Evolutionary conservation across 106 monocot species (phyloP).

Genomic region (Platanthera zijinensis): DNA sequence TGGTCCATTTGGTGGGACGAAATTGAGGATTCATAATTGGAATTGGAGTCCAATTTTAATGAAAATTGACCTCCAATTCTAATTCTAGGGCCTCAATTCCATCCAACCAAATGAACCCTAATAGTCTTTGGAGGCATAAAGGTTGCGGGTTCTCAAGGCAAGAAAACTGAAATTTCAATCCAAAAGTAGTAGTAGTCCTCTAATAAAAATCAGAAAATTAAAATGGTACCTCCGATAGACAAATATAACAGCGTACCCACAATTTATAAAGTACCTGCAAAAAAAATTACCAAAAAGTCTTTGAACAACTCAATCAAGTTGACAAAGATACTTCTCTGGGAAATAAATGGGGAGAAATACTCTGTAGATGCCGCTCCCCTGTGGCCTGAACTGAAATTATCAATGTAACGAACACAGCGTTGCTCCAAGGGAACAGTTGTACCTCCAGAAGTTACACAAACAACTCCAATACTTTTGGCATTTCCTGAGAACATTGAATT

Average conservation of each 20-base stretch:
- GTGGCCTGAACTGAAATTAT: constrained; percentile 96
- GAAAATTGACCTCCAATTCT: too few relatives aligned
- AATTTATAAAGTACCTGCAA: constrained; percentile 84
- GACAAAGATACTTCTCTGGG: neutral
- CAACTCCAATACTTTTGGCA: constrained; percentile 36
- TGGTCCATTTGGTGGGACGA: neutral
- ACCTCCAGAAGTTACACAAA: constrained; percentile 94
- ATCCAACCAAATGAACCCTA: too few relatives aligned
- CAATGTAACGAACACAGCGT: constrained; percentile 90
- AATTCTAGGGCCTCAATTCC: too few relatives aligned
- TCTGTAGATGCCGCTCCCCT: constrained; percentile 93
- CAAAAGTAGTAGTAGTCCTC: neutral
- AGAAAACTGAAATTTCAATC: neutral
- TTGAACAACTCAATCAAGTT: neutral
- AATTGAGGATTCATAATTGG: too few relatives aligned
- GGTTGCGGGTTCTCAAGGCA: neutral
- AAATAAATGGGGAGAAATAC: constrained; percentile 22
- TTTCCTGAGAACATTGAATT: constrained; percentile 25
- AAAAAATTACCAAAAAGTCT: neutral
- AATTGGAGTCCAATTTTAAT: too few relatives aligned
- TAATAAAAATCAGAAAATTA: neutral
- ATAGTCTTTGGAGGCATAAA: neutral
- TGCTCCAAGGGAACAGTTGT: constrained; percentile 98
- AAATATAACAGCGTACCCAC: constrained; percentile 95
- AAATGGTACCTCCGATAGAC: constrained; percentile 55